Conservation (phyloP, 139 green algal species). For the Edaphochlamys debaryana region DNA sequence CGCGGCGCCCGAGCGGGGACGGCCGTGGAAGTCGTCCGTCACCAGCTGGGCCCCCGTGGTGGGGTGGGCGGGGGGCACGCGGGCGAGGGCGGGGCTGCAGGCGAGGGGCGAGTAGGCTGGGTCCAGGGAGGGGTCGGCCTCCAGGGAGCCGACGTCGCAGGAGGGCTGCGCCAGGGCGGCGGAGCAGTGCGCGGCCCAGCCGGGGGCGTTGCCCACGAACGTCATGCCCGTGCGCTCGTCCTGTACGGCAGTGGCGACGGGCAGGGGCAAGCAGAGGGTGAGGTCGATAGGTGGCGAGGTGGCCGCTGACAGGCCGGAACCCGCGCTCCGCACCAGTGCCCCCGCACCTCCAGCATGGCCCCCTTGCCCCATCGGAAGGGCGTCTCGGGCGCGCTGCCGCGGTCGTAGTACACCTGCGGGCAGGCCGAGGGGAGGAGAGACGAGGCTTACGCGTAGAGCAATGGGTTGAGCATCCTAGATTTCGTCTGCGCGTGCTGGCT, state of each 20-base stretch:
- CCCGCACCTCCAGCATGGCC: constrained; percentile 50
- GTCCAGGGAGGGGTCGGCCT: constrained; percentile 18
- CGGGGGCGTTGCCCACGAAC: constrained; percentile 43
- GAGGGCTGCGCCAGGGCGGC: neutral
- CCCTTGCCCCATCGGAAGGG: too few species aligned
- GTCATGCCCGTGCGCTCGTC: constrained; percentile 21
- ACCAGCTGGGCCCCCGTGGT: neutral
- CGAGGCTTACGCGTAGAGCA: neutral
- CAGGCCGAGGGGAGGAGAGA: constrained; percentile 5
- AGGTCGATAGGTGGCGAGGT: too few species aligned
- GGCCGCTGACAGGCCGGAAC: too few species aligned
- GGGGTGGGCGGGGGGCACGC: neutral
- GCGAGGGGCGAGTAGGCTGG: neutral
- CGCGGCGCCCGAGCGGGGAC: neutral
- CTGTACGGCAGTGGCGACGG: neutral
- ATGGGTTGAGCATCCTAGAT: constrained; percentile 29
- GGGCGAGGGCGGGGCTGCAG: constrained; percentile 35
- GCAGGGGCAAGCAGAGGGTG: neutral
- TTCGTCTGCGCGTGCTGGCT: neutral
- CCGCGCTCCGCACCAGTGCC: too few species aligned
- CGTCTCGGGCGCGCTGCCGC: too few species aligned
- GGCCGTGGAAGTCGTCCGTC: constrained; percentile 38
- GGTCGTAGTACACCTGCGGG: constrained; percentile 29
- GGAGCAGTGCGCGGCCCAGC: neutral
- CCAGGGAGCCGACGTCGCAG: constrained; percentile 6